phyloP scores from a whole-genome alignment of 2,329 filamentous ascomycete genomes.

The Drechslerella dactyloides region DNA sequence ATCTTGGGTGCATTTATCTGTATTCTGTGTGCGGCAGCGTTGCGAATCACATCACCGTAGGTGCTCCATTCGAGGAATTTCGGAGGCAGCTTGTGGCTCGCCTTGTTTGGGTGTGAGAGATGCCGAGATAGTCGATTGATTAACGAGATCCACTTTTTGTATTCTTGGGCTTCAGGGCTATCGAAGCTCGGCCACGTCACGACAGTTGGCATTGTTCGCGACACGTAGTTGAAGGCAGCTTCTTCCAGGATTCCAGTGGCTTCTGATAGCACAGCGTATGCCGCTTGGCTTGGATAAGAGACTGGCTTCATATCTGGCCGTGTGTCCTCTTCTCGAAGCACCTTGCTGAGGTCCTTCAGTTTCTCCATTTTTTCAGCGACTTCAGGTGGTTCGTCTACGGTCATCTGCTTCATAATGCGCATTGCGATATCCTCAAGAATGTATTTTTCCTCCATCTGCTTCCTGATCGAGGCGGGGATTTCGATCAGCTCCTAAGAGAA shows the following conservation, averaged over 20 bases:
- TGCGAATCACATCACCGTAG: conserved; percentile 39
- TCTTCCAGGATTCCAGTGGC: conserved; percentile 38
- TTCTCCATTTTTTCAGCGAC: not conserved
- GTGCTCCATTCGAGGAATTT: conserved; percentile 15
- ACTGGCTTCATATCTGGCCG: conserved; percentile 36
- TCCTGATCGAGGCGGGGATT: not conserved
- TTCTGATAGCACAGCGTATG: conserved; percentile 31
- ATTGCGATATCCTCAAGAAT: conserved; percentile 8
- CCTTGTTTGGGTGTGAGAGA: conserved; percentile 13
- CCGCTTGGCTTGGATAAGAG: conserved; percentile 29
- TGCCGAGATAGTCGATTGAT: conserved; percentile 24
- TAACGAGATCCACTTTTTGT: conserved; percentile 31
- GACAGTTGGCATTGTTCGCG: conserved; percentile 19
- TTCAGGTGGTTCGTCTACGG: conserved; percentile 9
- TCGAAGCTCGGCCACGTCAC: conserved; percentile 26
- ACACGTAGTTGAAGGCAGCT: conserved; percentile 28
- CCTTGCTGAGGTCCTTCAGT: conserved; percentile 28
- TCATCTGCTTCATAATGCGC: conserved; percentile 12
- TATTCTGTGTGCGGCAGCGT: conserved; percentile 41
- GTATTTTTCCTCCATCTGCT: not conserved
- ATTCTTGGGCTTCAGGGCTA: conserved; percentile 45
- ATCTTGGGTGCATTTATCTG: conserved; percentile 37
- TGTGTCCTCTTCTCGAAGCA: conserved; percentile 1
- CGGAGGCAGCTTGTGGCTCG: conserved; percentile 20
- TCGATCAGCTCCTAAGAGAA: not conserved